Percentiles rank a stretch among this genome's conserved stretches.
Evolutionary conservation across 2,329 filamentous ascomycete genomes (phyloP).

Genomic region (Penicillium olsonii): DNA sequence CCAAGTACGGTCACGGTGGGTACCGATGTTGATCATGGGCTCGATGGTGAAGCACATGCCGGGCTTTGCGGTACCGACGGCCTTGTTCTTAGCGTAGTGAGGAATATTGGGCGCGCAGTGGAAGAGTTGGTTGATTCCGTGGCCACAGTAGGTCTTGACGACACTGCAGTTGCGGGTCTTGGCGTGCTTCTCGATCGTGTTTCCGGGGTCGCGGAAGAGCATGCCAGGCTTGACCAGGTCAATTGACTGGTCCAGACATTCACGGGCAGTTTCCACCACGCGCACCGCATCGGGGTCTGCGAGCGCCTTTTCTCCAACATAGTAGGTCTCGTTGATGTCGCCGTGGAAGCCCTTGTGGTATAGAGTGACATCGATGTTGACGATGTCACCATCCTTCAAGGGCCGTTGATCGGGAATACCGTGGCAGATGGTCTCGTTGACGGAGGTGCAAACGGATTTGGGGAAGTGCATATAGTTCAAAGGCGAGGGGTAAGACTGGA

Average conservation of each 20-base stretch:
- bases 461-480: constrained; percentile 96
- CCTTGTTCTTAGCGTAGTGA: constrained; percentile 98
- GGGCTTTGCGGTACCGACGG: constrained; percentile 86
- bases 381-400: constrained; percentile 87
- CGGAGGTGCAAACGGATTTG: constrained; percentile 94
- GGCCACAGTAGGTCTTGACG: constrained; percentile 93
- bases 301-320: constrained; percentile 84
- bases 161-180: constrained; percentile 84
- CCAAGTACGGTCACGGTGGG: constrained; percentile 92
- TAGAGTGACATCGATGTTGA: constrained; percentile 94
- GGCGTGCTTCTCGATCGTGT: constrained; percentile 92
- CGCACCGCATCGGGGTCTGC: constrained; percentile 83
- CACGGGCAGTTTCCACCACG: constrained; percentile 85
- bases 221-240: constrained; percentile 90
- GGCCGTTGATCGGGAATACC: constrained; percentile 91
- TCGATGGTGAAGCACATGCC: constrained; percentile 99
- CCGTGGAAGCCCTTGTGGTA: constrained; percentile 96
- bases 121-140: constrained; percentile 92
- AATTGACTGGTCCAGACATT: constrained; percentile 89
- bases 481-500: constrained; percentile 89
- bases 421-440: constrained; percentile 98
- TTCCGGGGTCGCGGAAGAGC: constrained; percentile 88
- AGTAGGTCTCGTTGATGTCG: constrained; percentile 98
- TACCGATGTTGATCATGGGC: constrained; percentile 94
- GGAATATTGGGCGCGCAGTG: constrained; percentile 92